Conservation (phyloP, 2,329 filamentous ascomycete genomes). For the Aspergillus hiratsukae region DNA sequence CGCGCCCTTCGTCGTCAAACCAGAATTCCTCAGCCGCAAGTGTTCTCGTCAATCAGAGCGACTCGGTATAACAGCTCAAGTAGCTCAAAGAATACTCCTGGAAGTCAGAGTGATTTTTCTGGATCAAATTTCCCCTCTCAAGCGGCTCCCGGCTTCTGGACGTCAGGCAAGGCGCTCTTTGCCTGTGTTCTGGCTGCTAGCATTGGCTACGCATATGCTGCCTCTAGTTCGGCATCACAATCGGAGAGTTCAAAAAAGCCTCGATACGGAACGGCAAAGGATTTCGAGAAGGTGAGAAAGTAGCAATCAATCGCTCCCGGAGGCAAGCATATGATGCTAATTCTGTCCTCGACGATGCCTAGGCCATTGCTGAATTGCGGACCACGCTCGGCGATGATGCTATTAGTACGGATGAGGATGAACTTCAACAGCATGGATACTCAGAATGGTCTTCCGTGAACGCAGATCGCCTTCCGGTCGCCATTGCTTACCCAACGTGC, state of each 20-base stretch:
- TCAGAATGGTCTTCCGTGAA: conserved; percentile 70
- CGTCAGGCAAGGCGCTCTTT: conserved; percentile 44
- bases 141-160: conserved; percentile 35
- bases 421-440: conserved; percentile 60
- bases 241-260: conserved; percentile 18
- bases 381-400: conserved; percentile 52
- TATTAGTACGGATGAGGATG: conserved; percentile 61
- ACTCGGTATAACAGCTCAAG: conserved; percentile 19
- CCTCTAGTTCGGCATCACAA: conserved; percentile 30
- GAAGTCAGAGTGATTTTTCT: conserved; percentile 11
- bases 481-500: conserved; percentile 59
- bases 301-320: neutral
- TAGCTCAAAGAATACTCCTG: neutral
- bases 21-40: conserved; percentile 10
- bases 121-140: conserved; percentile 11
- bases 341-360: conserved; percentile 4
- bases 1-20: conserved; percentile 20
- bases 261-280: conserved; percentile 35
- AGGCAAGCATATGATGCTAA: neutral
- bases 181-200: conserved; percentile 48
- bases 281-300: conserved; percentile 36
- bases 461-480: conserved; percentile 58
- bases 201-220: conserved; percentile 50
- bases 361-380: conserved; percentile 56
- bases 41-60: conserved; percentile 3